Percentiles rank a stretch among this genome's conserved stretches.
These are phyloP conservation scores for Lizonia empirigonia DNA, from an alignment of 2,329 filamentous ascomycete species.

Conservation along the genomic window DNA sequence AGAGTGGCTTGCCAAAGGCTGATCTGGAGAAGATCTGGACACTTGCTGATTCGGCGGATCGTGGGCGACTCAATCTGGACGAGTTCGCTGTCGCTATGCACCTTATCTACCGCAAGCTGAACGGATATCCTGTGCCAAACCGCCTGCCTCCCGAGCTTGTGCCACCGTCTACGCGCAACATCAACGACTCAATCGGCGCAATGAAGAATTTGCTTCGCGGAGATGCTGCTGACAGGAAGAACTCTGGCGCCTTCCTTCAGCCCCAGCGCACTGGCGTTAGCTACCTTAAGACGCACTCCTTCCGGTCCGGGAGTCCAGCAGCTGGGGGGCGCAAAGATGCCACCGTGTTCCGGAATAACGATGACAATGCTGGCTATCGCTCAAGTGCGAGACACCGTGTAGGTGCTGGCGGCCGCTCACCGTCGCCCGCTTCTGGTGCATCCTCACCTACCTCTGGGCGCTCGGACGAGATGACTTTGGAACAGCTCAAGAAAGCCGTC, in stretches of 20 bases:
- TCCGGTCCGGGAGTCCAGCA: conserved; percentile 68
- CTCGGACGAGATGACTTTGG: conserved; percentile 81
- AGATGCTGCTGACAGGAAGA: conserved; percentile 88
- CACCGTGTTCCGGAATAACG: conserved; percentile 95
- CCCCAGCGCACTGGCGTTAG: conserved; percentile 98
- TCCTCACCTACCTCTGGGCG: conserved; percentile 60
- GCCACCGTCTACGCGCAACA: conserved; percentile 90
- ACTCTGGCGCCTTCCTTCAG: conserved; percentile 84
- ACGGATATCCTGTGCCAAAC: conserved; percentile 90
- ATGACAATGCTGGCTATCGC: conserved; percentile 85
- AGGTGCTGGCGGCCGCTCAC: conserved; percentile 70
- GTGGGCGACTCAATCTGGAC: conserved; percentile 90
- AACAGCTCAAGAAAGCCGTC: conserved; percentile 91
- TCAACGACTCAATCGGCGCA: conserved; percentile 89
- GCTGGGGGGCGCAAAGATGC: conserved; percentile 81
- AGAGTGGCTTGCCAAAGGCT: conserved; percentile 88
- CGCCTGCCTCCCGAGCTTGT: conserved; percentile 89
- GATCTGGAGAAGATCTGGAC: conserved; percentile 96
- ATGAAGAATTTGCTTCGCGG: conserved; percentile 88
- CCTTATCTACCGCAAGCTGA: conserved; percentile 95
- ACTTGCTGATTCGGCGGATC: conserved; percentile 89
- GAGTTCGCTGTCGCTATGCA: conserved; percentile 99
- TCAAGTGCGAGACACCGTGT: conserved; percentile 90
- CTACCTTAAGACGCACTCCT: conserved; percentile 94
- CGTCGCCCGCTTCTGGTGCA: conserved; percentile 71